phyloP scores from a whole-genome alignment of 495 filamentous ascomycete genomes.

The Penicillium maclennaniae region DNA sequence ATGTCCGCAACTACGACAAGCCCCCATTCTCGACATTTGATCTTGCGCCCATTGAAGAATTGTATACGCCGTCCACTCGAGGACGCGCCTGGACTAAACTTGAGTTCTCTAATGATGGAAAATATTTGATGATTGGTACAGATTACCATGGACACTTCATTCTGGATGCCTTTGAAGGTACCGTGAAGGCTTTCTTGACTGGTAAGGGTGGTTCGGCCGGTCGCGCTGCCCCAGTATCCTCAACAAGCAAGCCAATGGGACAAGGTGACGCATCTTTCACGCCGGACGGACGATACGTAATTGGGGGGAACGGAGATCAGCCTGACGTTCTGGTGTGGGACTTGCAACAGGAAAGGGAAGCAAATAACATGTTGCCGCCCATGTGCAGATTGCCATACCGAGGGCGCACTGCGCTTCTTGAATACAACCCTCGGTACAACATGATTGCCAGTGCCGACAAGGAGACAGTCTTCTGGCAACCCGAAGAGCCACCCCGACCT shows the following conservation, averaged over 20 bases:
- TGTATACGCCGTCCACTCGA: slow-evolving; percentile 47
- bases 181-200: slow-evolving; percentile 60
- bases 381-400: slow-evolving; percentile 59
- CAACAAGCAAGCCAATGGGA: slow-evolving; percentile 46
- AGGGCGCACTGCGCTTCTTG: slow-evolving; percentile 67
- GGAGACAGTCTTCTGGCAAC: slow-evolving; percentile 87
- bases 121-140: slow-evolving; percentile 76
- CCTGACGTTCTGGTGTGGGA: slow-evolving; percentile 81
- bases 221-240: slow-evolving; percentile 44
- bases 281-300: slow-evolving; percentile 79
- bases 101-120: slow-evolving; percentile 94
- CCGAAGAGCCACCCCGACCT: slow-evolving; percentile 40
- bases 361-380: slow-evolving; percentile 58
- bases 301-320: slow-evolving; percentile 70
- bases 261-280: slow-evolving; percentile 85
- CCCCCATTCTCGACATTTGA: slow-evolving; percentile 85
- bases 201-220: slow-evolving; percentile 43
- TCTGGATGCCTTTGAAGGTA: slow-evolving; percentile 83
- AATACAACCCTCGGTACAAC: slow-evolving; percentile 86
- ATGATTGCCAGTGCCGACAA: slow-evolving; percentile 84
- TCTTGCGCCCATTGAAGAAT: slow-evolving; percentile 55
- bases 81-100: slow-evolving; percentile 73
- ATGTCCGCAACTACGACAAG: slow-evolving; percentile 88
- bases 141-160: slow-evolving; percentile 78
- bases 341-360: slow-evolving; percentile 50